phyloP scores from a whole-genome alignment of 495 filamentous ascomycete species.

The Xylaria grammica region DNA sequence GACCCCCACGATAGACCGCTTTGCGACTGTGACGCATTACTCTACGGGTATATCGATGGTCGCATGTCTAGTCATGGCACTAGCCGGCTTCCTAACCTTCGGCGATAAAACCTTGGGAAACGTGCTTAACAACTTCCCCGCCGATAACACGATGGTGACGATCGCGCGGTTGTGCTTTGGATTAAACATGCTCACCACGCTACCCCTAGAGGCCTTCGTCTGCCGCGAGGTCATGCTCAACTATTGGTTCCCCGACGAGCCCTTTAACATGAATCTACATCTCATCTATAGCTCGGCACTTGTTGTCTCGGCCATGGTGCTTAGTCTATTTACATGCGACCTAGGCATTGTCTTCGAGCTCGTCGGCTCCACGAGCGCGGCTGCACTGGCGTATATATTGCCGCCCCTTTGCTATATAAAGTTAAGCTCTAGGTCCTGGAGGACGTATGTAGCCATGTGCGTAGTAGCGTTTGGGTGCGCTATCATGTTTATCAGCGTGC shows the following conservation, averaged over 20 bases:
- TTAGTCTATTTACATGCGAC: constrained; percentile 87
- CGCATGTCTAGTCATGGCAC: constrained; percentile 86
- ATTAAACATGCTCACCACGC: constrained; percentile 96
- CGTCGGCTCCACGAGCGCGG: constrained; percentile 92
- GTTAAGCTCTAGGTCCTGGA: constrained; percentile 79
- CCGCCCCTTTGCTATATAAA: constrained; percentile 96
- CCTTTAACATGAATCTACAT: constrained; percentile 82
- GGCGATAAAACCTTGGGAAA: constrained; percentile 91
- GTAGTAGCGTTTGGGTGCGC: constrained; percentile 76
- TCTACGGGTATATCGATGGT: constrained; percentile 86
- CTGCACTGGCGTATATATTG: constrained; percentile 91
- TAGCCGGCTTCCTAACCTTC: constrained; percentile 90
- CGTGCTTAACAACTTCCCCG: constrained; percentile 96
- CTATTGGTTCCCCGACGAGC: constrained; percentile 83
- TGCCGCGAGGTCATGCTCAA: constrained; percentile 95
- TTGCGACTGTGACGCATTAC: constrained; percentile 89
- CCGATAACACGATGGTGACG: constrained; percentile 88
- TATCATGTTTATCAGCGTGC: constrained; percentile 85
- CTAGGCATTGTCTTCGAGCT: constrained; percentile 93
- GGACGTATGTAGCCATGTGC: constrained; percentile 68
- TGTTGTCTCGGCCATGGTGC: constrained; percentile 76
- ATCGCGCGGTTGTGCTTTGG: constrained; percentile 94
- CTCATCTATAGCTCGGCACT: constrained; percentile 81
- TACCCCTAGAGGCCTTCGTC: constrained; percentile 95
- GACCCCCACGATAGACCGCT: constrained; percentile 92